phyloP scores from a whole-genome alignment of 371 early-diverging fungal genomes.

The Mortierella sp. region DNA sequence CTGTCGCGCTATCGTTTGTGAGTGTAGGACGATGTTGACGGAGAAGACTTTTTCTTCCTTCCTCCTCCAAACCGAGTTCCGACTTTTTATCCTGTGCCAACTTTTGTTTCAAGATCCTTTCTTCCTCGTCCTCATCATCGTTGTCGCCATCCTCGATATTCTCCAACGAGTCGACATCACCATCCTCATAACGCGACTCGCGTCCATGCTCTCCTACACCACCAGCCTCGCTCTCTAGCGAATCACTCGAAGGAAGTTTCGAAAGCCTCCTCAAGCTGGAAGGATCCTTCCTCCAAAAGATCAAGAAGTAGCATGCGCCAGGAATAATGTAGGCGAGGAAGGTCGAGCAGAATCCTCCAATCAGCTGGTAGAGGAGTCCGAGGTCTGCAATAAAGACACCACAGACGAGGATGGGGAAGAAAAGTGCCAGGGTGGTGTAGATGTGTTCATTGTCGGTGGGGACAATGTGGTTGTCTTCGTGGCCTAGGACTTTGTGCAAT shows the following conservation, averaged over 20 bases:
- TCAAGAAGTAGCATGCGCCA: constrained; percentile 61
- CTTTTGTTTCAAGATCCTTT: constrained; percentile 13
- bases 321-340: constrained; percentile 73
- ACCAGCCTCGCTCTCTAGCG: background rate
- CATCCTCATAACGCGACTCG: constrained; percentile 19
- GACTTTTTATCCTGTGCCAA: background rate
- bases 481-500: constrained; percentile 66
- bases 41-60: background rate
- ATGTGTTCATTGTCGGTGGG: constrained; percentile 64
- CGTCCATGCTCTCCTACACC: constrained; percentile 31
- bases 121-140: background rate
- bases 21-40: background rate
- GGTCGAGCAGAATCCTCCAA: constrained; percentile 70
- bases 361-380: constrained; percentile 67
- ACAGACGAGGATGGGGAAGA: constrained; percentile 58
- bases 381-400: constrained; percentile 64
- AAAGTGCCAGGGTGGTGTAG: constrained; percentile 61
- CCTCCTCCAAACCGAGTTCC: constrained; percentile 15
- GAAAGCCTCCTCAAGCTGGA: background rate
- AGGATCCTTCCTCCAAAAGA: constrained; percentile 49
- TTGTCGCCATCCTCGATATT: constrained; percentile 2
- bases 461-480: constrained; percentile 60
- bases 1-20: constrained; percentile 11
- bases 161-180: constrained; percentile 21
- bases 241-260: background rate